Evolutionary conservation across 2,329 filamentous ascomycete species (phyloP), one percentile per base, ranked within the genome.

Genomic region (Paecilomyces sp.): DNA sequence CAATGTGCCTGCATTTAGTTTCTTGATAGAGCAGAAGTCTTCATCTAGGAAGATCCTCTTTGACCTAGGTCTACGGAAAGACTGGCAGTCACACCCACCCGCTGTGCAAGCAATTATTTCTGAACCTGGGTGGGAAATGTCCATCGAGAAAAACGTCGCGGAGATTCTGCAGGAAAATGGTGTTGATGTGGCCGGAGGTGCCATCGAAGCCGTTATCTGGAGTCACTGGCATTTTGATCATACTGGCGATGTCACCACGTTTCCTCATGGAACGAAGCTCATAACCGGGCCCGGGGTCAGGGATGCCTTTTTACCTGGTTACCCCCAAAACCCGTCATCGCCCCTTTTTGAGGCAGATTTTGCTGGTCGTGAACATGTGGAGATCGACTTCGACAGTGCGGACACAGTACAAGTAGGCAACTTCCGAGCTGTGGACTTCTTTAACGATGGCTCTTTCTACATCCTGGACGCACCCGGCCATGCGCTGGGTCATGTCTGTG

Each of bases 51-150:
- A 60, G 15, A 24, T 69, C 3, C 55, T 71, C 0, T 74, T 72
- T 58, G 71, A 75, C 55, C 64, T 75, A 3, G 70, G 70, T 2
- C 62, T 73, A 12, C 68, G 68, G 55, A 71, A 68, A 28, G 71
- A 71, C 41, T 70, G 64, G 50, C 62, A 70, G 56, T 70, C 67
- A 30, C 65, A 67, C 24, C 59, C 69, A 1, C 67, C 68, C 1
- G 59, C 59, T 33, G 60, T 68, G 13, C 62, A 62, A 8, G 36
- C 13, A 15, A 13, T 13, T 4, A 41, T 41, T 41, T n/a, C 4
- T 15, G n/a, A 15, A 5, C n/a, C 13, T 13, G 34, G 34, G 13
- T 41, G 34, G 34, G n/a, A 13, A 15, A n/a, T 41, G 11, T 15
- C 12, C n/a, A 11, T 13, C 12, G 34, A 41, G 34, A 41, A 41